Conservation (phyloP, 768 basidiomycete genomes). For the Russula compacta region DNA sequence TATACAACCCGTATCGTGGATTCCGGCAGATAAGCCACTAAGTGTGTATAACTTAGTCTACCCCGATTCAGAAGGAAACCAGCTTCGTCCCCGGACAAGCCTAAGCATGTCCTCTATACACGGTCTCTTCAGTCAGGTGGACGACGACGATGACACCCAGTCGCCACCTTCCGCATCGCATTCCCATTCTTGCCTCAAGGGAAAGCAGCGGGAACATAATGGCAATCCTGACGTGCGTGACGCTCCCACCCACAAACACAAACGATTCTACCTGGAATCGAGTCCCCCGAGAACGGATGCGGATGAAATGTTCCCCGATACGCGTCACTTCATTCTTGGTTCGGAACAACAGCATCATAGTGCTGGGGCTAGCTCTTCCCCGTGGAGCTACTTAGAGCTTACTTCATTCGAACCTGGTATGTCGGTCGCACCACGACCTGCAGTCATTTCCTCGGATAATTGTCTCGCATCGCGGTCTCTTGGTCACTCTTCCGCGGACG, state of each 20-base stretch:
- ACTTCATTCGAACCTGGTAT: neutral
- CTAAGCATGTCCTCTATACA: neutral
- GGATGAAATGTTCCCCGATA: neutral
- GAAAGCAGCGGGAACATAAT: conserved; percentile 1
- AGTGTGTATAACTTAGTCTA: neutral
- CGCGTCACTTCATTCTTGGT: neutral
- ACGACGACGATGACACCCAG: neutral
- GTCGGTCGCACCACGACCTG: neutral
- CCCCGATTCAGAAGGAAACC: neutral
- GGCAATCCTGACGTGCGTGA: neutral
- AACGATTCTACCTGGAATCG: neutral
- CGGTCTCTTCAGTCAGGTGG: neutral
- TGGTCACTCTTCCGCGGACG: neutral
- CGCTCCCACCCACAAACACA: neutral
- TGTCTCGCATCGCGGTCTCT: neutral
- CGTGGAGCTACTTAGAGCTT: neutral
- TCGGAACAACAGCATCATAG: neutral
- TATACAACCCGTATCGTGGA: conserved; percentile 7
- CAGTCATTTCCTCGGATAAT: neutral
- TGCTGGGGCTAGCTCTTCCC: neutral
- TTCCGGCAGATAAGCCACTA: neutral
- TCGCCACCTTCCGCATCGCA: neutral
- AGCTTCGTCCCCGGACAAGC: neutral
- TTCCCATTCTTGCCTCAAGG: neutral
- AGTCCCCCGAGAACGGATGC: neutral